Evolutionary conservation across 2,329 filamentous ascomycete genomes (phyloP).

Genomic region (Phialophora macrospora): DNA sequence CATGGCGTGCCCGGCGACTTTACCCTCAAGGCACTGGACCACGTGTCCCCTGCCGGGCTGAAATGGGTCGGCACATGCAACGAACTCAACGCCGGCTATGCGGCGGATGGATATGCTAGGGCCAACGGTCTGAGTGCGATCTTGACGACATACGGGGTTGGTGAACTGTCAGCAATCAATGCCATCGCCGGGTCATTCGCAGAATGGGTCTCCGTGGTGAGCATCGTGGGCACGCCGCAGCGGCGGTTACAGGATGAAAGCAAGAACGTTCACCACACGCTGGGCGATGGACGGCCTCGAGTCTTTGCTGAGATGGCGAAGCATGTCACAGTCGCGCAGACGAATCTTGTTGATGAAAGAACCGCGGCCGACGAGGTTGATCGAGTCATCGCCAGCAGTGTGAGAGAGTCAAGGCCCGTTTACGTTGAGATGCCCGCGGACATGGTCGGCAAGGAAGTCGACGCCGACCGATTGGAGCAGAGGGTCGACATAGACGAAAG

Average conservation of each 20-base stretch:
- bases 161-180: slow-evolving; percentile 51
- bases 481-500: slow-evolving; percentile 61
- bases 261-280: slow-evolving; percentile 44
- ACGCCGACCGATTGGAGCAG: slow-evolving; percentile 70
- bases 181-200: slow-evolving; percentile 57
- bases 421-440: slow-evolving; percentile 63
- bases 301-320: slow-evolving; percentile 56
- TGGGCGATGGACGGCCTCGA: slow-evolving; percentile 56
- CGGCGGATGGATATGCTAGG: slow-evolving; percentile 76
- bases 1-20: slow-evolving; percentile 59
- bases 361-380: slow-evolving; percentile 58
- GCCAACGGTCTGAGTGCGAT: slow-evolving; percentile 46
- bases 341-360: slow-evolving; percentile 51
- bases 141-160: slow-evolving; percentile 66
- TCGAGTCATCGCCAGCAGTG: slow-evolving; percentile 53
- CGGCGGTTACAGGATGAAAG: slow-evolving; percentile 52
- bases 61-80: slow-evolving; percentile 66
- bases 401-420: slow-evolving; percentile 59
- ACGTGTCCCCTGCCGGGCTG: slow-evolving; percentile 58
- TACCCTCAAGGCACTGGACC: slow-evolving; percentile 57
- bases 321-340: slow-evolving; percentile 56
- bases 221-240: slow-evolving; percentile 64
- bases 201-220: slow-evolving; percentile 62
- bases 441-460: slow-evolving; percentile 51
- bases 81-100: slow-evolving; percentile 70